Conservation (phyloP, 768 basidiomycete genomes). For the Mycena alexandri region DNA sequence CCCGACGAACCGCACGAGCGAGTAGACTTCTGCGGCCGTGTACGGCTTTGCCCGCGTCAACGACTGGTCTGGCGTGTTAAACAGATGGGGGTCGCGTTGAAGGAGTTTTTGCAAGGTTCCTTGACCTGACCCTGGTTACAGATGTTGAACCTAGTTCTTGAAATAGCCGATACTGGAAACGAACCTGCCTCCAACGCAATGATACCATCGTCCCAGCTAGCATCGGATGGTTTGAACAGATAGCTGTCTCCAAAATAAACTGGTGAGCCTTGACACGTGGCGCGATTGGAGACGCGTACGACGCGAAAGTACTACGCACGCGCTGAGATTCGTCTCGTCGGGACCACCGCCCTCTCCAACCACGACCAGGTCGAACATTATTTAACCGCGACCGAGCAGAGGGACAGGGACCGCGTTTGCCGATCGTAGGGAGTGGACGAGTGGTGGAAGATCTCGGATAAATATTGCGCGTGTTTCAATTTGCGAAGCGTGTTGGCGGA, state of each 20-base stretch:
- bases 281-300: constrained; percentile 25
- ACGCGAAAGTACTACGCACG: constrained; percentile 61
- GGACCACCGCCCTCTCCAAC: constrained; percentile 91
- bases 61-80: constrained; percentile 51
- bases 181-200: constrained; percentile 90
- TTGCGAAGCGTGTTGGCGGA: no score
- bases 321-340: constrained; percentile 89
- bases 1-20: constrained; percentile 58
- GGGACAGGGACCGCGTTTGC: constrained; percentile 13
- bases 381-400: constrained; percentile 30
- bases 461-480: background rate
- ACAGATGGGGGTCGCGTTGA: constrained; percentile 65
- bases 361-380: constrained; percentile 78
- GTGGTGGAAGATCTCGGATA: no score
- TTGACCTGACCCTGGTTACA: constrained; percentile 79
- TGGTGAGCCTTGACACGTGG: constrained; percentile 30
- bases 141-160: background rate
- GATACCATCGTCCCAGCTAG: constrained; percentile 84
- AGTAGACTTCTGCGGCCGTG: constrained; percentile 66
- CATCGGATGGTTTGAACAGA: constrained; percentile 78
- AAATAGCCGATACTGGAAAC: constrained; percentile 37
- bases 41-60: constrained; percentile 42
- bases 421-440: constrained; percentile 33
- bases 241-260: constrained; percentile 66
- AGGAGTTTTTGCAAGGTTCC: constrained; percentile 81